Base-by-base conservation (phyloP, 352 stramenopile species). In the Globisporangium acanthophoron region DNA sequence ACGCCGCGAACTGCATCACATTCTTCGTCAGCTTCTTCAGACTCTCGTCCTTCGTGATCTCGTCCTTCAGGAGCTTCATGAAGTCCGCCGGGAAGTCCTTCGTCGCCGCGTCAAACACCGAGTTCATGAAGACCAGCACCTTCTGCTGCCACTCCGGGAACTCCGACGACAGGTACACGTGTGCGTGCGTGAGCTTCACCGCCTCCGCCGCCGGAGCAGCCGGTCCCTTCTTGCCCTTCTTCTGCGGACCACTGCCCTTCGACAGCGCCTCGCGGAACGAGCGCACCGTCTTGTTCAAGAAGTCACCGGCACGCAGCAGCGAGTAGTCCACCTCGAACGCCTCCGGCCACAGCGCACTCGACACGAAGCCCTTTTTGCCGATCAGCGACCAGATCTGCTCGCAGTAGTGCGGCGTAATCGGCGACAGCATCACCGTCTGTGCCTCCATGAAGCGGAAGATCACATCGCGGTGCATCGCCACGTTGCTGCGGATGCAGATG, bases 1-100 rank as follows among this genome's bases (percentile, higher is more conserved):
- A 99, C 27, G 91, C 89, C 59, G 88, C 95, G 63, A 98, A 98
- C 69, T 99, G 96, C 96, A 99, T 99, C 31, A 96, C 83, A 61
- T 96, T 92, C 82, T 98, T 98, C 15, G 82, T 95, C 15, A 94
- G 66, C 69, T 87, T 91, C 78, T 94, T 95, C 50, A 96, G 59
- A 37, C 88, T 82, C 54, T 91, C 80, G 63, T 93, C 71, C 50
- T 80, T 76, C 8, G 65, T 62, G 44, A 96, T 71, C 55, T 81
- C 59, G 21, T 73, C 71, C 82, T 96, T 96, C 16, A 96, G 67
- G 15, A 87, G 69, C 70, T 92, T 92, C 80, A 96, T 94, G 48
- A 96, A 93, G 64, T 94, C 81, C 18, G 62, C 70, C 35, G 85
- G 73, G 73, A 96, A 93, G 41, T 77, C 56, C 64, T 89, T 89